phyloP scores from a whole-genome alignment of 179 eudicot genomes.

The Silene noctiflora region DNA sequence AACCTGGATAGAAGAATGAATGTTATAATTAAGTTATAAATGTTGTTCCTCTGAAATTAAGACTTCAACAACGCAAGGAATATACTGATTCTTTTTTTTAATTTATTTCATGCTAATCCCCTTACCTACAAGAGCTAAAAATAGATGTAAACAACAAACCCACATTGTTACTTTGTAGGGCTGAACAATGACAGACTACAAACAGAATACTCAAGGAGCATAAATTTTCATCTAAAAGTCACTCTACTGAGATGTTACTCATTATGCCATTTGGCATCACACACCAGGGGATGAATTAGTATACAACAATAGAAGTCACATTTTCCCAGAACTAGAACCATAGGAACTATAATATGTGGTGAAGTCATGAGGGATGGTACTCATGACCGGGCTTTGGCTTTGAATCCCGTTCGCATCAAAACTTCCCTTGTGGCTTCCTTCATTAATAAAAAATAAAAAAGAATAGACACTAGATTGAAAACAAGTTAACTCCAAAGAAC shows the following conservation, averaged over 20 bases:
- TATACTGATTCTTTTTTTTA: background rate
- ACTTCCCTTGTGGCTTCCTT: background rate
- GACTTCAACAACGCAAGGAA: slow-evolving; percentile 1
- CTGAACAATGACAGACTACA: background rate
- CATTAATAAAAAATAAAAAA: background rate
- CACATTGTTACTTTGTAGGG: background rate
- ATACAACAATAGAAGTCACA: background rate
- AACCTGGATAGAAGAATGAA: slow-evolving; percentile 47
- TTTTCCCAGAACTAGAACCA: background rate
- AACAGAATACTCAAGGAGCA: background rate
- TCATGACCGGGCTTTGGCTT: background rate
- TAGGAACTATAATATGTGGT: background rate
- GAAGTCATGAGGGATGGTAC: background rate
- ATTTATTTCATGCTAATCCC: background rate
- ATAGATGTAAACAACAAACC: background rate
- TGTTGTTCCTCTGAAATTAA: background rate
- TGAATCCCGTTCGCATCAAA: background rate
- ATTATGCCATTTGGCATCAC: background rate
- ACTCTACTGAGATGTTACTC: background rate
- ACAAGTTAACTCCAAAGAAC: background rate
- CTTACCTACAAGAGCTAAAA: background rate
- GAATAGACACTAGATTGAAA: background rate
- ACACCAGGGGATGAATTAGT: background rate
- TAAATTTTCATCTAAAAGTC: background rate
- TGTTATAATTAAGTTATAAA: background rate